A percentile compares a stretch with the other conserved stretches of the same genome.
Conservation (phyloP, 225 moss, liverwort and hornwort genomes). For the Lunularia cruciata region DNA sequence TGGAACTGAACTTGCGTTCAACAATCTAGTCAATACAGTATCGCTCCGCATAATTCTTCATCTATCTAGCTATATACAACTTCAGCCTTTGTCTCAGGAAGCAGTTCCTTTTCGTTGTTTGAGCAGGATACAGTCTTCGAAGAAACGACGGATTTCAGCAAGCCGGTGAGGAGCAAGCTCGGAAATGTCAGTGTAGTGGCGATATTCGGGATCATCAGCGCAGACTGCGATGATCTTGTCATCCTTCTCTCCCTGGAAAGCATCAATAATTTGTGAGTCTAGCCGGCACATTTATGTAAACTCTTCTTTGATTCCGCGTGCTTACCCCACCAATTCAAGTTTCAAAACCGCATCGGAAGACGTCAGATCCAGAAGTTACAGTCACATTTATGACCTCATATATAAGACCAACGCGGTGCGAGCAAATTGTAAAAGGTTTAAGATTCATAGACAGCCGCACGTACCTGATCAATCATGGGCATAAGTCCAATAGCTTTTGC, state of each 20-base stretch:
- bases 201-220: constrained; percentile 87
- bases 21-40: too few relatives aligned
- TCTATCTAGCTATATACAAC: too few relatives aligned
- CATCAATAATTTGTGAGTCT: not conserved
- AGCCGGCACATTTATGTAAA: not conserved
- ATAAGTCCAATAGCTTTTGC: constrained; percentile 94
- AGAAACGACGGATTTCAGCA: constrained; percentile 88
- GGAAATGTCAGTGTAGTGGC: constrained; percentile 80
- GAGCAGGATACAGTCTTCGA: constrained; percentile 76
- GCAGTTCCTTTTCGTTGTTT: not conserved
- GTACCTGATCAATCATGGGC: constrained; percentile 98
- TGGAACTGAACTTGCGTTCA: too few relatives aligned
- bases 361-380: too few relatives aligned
- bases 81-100: too few relatives aligned
- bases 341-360: not conserved
- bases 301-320: not conserved
- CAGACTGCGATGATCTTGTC: constrained; percentile 98
- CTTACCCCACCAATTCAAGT: not conserved
- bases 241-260: constrained; percentile 81
- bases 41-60: too few relatives aligned
- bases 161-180: constrained; percentile 89
- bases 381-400: too few relatives aligned
- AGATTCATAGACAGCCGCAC: not conserved
- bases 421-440: too few relatives aligned
- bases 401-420: too few relatives aligned